Evolutionary conservation across 2,329 filamentous ascomycete genomes (phyloP).

Genomic region (Trichoderma sp.): DNA sequence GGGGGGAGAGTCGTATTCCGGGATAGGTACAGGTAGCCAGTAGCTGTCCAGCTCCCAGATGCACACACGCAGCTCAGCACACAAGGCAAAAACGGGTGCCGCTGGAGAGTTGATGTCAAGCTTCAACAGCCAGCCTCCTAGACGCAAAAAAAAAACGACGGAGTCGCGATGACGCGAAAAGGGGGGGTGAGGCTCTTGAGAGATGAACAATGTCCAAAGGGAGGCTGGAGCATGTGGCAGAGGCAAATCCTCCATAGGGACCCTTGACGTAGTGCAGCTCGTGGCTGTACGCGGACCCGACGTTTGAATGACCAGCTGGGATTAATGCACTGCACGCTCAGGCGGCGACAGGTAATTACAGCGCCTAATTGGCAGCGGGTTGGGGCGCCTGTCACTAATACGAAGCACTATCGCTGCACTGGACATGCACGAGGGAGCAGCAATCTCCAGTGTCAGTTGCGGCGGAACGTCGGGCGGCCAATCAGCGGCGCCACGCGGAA

Average conservation of each 20-base stretch:
- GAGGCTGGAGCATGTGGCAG: constrained; percentile 13
- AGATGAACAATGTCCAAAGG: constrained; percentile 13
- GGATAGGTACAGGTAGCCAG: constrained; percentile 21
- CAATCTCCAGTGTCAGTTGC: neutral
- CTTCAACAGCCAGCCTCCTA: neutral
- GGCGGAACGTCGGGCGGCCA: constrained; percentile 22
- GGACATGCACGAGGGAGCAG: neutral
- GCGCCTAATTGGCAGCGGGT: neutral
- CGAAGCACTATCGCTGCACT: neutral
- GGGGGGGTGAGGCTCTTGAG: neutral
- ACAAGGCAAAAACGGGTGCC: neutral
- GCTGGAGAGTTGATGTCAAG: neutral
- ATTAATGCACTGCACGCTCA: neutral
- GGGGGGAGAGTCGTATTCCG: neutral
- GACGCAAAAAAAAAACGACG: neutral
- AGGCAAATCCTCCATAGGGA: neutral
- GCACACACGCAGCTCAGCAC: constrained; percentile 22
- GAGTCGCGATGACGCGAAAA: constrained; percentile 2
- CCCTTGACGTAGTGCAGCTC: constrained; percentile 17
- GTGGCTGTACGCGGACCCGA: constrained; percentile 2
- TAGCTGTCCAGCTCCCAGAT: constrained; percentile 24
- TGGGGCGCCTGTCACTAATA: neutral
- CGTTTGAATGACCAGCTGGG: neutral
- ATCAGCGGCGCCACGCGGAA: constrained; percentile 25
- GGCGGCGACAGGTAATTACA: neutral